Base-by-base conservation (phyloP, 179 eudicot genomes). In the Spinacia oleracea region DNA sequence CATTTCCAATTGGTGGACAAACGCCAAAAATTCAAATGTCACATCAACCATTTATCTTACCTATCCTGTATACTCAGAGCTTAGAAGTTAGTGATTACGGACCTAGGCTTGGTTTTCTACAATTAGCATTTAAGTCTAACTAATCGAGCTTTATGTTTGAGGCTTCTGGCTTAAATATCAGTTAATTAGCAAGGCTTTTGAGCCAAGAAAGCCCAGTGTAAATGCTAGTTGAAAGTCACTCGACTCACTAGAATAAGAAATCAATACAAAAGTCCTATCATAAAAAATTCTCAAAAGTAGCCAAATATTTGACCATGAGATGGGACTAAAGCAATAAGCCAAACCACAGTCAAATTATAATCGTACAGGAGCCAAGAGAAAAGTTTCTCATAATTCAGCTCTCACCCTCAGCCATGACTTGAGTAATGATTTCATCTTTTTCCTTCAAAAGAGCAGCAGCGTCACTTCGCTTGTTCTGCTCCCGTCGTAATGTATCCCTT, bases 351-450 rank as follows among this genome's bases (percentile, higher is more conserved):
- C 43, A 63, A 31, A 25, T 31, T 31, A 40, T 12, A 35, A 21
- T 45, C 16, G 60, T 66, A 62, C 45, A 59, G 29, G 38, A 78
- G 42, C 31, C 69, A 32, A 11, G 18, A 65, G 72, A 45, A 58
- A 51, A 60, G 9, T 27, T 34, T 15, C 23, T n/a, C 53, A 10
- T 31, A 76, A 46, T 66, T 77, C 27, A 80, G 74, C 76, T 80
- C 80, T 81, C 77, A 93, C 97, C 98, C 90, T 93, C 98, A 67
- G 98, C 98, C 98, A 93, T 93, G 74, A 93, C 92, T 89, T 93
- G 98, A 81, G 46, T 93, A 74, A 93, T 93, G 78, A 93, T 93
- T 83, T 93, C 98, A 86, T 93, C 98, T 76, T 93, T 93, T 80
- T 93, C 98, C 88, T 93, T 93, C 82, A 93, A 70, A 81, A 93